phyloP scores from a whole-genome alignment of 2,329 filamentous ascomycete genomes.

The Pseudopyricularia cyperi region DNA sequence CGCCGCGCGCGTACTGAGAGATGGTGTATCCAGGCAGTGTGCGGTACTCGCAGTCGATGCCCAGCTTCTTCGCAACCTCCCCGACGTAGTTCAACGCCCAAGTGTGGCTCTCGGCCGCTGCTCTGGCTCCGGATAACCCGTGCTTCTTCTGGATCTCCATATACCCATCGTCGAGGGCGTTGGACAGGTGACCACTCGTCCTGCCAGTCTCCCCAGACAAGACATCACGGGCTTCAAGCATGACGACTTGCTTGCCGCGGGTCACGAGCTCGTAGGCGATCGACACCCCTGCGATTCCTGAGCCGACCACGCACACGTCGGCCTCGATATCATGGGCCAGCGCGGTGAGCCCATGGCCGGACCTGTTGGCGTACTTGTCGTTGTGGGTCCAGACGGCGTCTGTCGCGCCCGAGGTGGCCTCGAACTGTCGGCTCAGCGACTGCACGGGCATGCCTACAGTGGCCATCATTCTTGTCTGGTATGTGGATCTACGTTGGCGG shows the following conservation, averaged over 20 bases:
- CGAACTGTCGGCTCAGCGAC: not conserved
- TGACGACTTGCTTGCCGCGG: constrained; percentile 32
- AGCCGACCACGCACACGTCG: constrained; percentile 36
- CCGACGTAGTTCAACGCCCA: constrained; percentile 40
- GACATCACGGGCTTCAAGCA: constrained; percentile 41
- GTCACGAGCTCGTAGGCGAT: constrained; percentile 38
- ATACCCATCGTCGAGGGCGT: constrained; percentile 40
- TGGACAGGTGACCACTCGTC: constrained; percentile 40
- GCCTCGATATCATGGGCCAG: constrained; percentile 28
- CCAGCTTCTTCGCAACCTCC: constrained; percentile 31
- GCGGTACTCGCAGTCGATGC: constrained; percentile 44
- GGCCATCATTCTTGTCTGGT: not conserved
- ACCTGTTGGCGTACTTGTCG: constrained; percentile 28
- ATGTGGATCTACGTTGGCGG: not conserved
- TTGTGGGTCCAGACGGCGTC: constrained; percentile 40
- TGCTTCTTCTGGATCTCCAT: constrained; percentile 36
- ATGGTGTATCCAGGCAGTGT: constrained; percentile 33
- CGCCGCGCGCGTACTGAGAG: constrained; percentile 29
- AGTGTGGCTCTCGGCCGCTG: constrained; percentile 37
- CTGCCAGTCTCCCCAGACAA: constrained; percentile 39
- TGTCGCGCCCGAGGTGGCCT: constrained; percentile 30
- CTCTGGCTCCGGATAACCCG: constrained; percentile 30
- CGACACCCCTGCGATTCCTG: constrained; percentile 38
- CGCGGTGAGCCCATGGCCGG: constrained; percentile 11
- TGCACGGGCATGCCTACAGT: not conserved